Base-by-base conservation (phyloP, 768 basidiomycete species). In the Boletus rex-veris region DNA sequence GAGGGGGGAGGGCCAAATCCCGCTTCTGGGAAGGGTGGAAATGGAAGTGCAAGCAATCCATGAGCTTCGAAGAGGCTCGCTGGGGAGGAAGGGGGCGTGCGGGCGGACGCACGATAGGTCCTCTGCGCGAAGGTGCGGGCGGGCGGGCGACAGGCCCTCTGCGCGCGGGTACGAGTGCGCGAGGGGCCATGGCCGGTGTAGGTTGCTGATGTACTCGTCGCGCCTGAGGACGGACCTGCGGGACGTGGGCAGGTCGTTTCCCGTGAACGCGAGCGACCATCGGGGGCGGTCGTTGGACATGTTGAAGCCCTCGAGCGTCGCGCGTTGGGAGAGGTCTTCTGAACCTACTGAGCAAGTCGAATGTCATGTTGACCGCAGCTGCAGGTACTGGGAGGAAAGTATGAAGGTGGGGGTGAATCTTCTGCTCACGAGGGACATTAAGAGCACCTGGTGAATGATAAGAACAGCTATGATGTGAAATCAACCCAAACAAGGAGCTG, bases 371-470 rank as follows among this genome's bases (percentile, higher is more conserved):
- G 44, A 44, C 12, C 26, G 47, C 37, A 46, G 51, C 58, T 16
- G 35, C 18, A 52, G 50, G 28, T 28, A 8, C 2, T 57, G 59
- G 53, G 52, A 48, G 57, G 55, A 36, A 33, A 50, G 57, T 36
- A 48, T 19, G 61, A 52, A 33, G 54, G 28, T 45, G 48, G 44
- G 54, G 50, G 16, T 46, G 50, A 26, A 11, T 16, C 30, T 33
- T 48, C 33, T 38, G 26, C 33, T 67, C 55, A 59, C 54, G 53
- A 48, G 44, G 58, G 68, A 51, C 56, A 63, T 70, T 67, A 68
- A 67, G 63, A 68, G 65, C 55, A 54, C 7, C 45, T 57, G 58
- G 39, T 42, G 39, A 39, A 69, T 66, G 66, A 67, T 68, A 68
- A 69, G 68, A 39, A 60, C 57, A 54, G 63, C 52, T 57, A 55